Evolutionary conservation across 306 rosid genomes (phyloP), one percentile per base, ranked within the genome.

Genomic region (Pyrus betulifolia): DNA sequence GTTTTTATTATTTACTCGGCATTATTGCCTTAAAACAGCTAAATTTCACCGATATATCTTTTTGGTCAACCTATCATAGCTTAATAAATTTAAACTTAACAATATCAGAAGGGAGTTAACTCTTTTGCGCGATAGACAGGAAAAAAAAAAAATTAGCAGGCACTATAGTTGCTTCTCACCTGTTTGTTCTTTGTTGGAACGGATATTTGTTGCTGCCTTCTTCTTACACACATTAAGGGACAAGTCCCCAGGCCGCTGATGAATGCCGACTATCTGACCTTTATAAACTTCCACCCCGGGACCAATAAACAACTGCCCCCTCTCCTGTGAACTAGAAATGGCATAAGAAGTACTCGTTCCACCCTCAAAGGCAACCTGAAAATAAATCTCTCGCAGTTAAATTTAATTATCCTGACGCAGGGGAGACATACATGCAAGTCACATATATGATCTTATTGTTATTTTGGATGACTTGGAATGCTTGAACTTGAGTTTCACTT

Each of bases 321-420:
- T 89, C 76, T 95, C 99, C 79, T 95, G 99, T 44, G 97, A 89
- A 81, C 97, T 90, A 81, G 84, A 64, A 52, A 95, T 87, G 58
- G 99, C 99, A 76, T 95, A 95, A 58, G 99, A 89, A 46, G 97
- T 86, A 82, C 90, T 88, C 46, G 97, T 81, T 80, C 99, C 99
- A 82, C 82, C 93, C 88, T 95, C 99, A 72, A 90, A 95, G 81
- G 99, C 97, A 83, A 92, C 97, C 98, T 95, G 91, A 76, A 83
- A 84, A 75, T 82, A 75, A 86, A 15, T 51, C 58, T 3, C 15
- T 44, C 25, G 54, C 76, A 57, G 46, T 62, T 71, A 67, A 42
- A 55, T 40, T 44, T 35, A 12, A 69, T 55, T 42, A 42, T 23
- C n/a, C 69, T 25, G 28, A 61, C 27, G 25, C 15, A 19, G 19